Evolutionary conservation across 192 early-diverging fungal species (phyloP).

Genomic region (Coemansia sp.): DNA sequence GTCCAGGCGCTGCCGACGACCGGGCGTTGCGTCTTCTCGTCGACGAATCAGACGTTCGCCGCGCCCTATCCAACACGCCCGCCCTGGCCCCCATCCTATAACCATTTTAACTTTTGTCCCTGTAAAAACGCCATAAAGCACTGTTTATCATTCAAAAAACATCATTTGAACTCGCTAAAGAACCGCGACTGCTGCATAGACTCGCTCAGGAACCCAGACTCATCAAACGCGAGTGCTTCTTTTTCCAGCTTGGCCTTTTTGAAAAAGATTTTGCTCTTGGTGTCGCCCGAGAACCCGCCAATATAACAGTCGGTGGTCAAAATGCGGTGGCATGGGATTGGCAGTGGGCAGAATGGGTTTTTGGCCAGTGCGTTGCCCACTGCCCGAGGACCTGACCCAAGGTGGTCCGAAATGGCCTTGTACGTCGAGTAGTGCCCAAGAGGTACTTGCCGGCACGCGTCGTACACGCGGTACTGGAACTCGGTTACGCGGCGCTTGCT

Average conservation of each 20-base stretch:
- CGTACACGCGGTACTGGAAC: constrained; percentile 74
- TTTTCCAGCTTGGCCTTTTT: constrained; percentile 65
- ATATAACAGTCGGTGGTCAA: constrained; percentile 59
- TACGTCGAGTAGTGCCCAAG: constrained; percentile 65
- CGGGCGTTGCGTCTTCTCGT: constrained; percentile 39
- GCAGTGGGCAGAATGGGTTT: constrained; percentile 69
- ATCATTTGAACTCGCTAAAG: constrained; percentile 55
- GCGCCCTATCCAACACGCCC: constrained; percentile 26
- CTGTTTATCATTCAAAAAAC: neutral
- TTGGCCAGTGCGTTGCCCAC: constrained; percentile 65
- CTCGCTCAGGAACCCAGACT: constrained; percentile 47
- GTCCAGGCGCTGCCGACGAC: constrained; percentile 43
- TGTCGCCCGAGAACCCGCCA: constrained; percentile 69
- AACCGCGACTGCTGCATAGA: constrained; percentile 44
- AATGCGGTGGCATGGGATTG: constrained; percentile 72
- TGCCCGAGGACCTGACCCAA: constrained; percentile 61
- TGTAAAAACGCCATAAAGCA: too few relatives aligned
- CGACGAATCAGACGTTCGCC: constrained; percentile 44
- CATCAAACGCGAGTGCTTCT: constrained; percentile 64
- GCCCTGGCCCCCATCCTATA: constrained; percentile 25
- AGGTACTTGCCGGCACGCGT: constrained; percentile 63
- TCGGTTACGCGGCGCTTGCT: constrained; percentile 62
- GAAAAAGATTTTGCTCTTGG: constrained; percentile 59
- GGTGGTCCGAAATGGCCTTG: constrained; percentile 61
- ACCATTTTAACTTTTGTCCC: too few relatives aligned